phyloP scores from a whole-genome alignment of 257 asterid species.

The Solanum tarapatanum region DNA sequence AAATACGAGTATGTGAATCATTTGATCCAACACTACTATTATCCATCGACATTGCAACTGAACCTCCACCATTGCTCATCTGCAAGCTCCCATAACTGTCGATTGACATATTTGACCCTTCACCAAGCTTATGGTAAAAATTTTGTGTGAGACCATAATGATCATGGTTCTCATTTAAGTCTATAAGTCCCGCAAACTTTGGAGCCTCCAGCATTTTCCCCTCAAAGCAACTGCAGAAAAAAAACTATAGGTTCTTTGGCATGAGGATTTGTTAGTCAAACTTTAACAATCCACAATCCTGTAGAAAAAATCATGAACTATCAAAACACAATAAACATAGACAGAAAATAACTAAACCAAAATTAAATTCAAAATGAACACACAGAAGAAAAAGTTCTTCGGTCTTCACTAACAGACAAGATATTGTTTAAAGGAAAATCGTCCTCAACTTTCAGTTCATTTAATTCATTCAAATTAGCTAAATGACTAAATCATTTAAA shows the following conservation, averaged over 20 bases:
- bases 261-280: background rate
- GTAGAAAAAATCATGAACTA: background rate
- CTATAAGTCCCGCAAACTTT: slow-evolving; percentile 65
- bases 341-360: background rate
- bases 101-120: slow-evolving; percentile 80
- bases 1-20: slow-evolving; percentile 73
- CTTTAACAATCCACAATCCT: slow-evolving; percentile 10
- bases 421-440: background rate
- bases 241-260: background rate
- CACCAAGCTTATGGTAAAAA: slow-evolving; percentile 14
- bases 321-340: background rate
- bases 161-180: slow-evolving; percentile 64
- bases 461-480: background rate
- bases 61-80: slow-evolving; percentile 88
- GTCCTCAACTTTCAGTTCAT: background rate
- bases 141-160: slow-evolving; percentile 58
- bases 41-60: slow-evolving; percentile 85
- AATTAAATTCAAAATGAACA: background rate
- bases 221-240: background rate
- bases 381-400: background rate
- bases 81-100: slow-evolving; percentile 87
- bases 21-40: slow-evolving; percentile 89
- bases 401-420: background rate
- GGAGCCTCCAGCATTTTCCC: slow-evolving; percentile 78
- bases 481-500: background rate